Evolutionary conservation across 768 basidiomycete genomes (phyloP), one percentile per base, ranked within the genome.

Genomic region (Melanogaster broomeanus): DNA sequence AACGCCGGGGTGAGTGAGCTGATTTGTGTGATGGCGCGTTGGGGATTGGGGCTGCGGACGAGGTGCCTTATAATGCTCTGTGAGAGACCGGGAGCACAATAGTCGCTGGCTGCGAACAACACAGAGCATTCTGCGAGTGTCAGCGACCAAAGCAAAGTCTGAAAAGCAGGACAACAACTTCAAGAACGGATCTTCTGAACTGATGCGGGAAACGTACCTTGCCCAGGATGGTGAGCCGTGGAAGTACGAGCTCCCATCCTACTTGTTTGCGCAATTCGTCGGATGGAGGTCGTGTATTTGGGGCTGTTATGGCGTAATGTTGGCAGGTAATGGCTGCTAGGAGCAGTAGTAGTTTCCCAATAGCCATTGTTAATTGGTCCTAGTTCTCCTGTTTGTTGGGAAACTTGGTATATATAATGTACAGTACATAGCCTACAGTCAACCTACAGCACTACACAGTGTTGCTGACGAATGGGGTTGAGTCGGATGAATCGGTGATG

Each of bases 241-340:
- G 24, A 1, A 49, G 0, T 0, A 18, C n/a, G 6, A 7, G 30
- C 19, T 63, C 61, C 18, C 2, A 7, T 12, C 48, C 48, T 6
- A 19, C 18, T 31, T 45, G 57, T 57, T 62, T 40, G 12, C 54
- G 58, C 1, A 59, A 48, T 11, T 63, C 42, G 4, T 45, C 40
- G 9, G 42, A 12, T 15, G 54, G 45, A 16, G 60, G 63, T 12
- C 48, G 49, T 4, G 16, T 38, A 16, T 62, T 55, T 30, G 63
- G 63, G 1, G 63, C 10, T 1, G 63, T 64, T 2, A 11, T 6
- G 3, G 41, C 44, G 34, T 52, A 45, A 0, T 38, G 25, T 6
- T 49, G 51, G 6, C 46, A 43, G 19, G 34, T 28, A 9, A 33
- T 8, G 2, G 16, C n/a, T 9, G 15, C 28, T 33, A 50, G n/a